Percentiles rank a stretch among this genome's conserved stretches.
phyloP scores from a whole-genome alignment of 2,329 filamentous ascomycete genomes.

The Bipolaris oryzae region DNA sequence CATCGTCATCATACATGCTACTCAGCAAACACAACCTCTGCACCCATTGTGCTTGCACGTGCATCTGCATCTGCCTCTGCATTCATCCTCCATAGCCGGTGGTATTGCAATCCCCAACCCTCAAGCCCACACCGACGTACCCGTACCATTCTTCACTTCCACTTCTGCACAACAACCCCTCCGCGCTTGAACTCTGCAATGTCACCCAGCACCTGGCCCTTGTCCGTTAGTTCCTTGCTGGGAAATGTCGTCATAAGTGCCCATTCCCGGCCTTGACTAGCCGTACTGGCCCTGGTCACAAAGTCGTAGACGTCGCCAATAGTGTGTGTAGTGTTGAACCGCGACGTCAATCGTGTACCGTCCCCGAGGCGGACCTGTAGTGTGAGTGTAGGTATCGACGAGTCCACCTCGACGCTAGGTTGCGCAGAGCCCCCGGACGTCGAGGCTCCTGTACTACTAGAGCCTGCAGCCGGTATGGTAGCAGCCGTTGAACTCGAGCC shows the following conservation, averaged over 20 bases:
- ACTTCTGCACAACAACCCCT: slow-evolving; percentile 63
- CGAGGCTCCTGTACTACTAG: slow-evolving; percentile 35
- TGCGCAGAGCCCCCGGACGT: slow-evolving; percentile 46
- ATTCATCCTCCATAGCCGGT: background rate
- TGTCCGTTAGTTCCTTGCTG: slow-evolving; percentile 78
- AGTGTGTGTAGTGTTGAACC: slow-evolving; percentile 82
- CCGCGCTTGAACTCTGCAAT: slow-evolving; percentile 59
- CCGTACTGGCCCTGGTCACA: slow-evolving; percentile 67
- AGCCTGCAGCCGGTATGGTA: slow-evolving; percentile 44
- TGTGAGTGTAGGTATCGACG: slow-evolving; percentile 69
- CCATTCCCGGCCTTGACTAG: slow-evolving; percentile 65
- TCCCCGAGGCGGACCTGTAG: slow-evolving; percentile 80
- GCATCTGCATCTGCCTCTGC: background rate
- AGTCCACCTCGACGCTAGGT: slow-evolving; percentile 62
- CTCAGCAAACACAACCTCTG: background rate
- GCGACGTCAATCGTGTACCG: slow-evolving; percentile 75
- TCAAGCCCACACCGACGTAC: slow-evolving; percentile 1
- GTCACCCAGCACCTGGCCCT: slow-evolving; percentile 55
- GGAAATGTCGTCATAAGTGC: slow-evolving; percentile 84
- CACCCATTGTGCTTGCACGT: background rate
- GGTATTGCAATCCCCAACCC: background rate
- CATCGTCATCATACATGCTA: background rate
- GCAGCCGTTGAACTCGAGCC: slow-evolving; percentile 54
- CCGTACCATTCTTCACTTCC: slow-evolving; percentile 45
- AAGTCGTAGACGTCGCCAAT: slow-evolving; percentile 79